Base-by-base conservation (phyloP, 202 grass and related monocot species). In the Tripidium arundinaceum region DNA sequence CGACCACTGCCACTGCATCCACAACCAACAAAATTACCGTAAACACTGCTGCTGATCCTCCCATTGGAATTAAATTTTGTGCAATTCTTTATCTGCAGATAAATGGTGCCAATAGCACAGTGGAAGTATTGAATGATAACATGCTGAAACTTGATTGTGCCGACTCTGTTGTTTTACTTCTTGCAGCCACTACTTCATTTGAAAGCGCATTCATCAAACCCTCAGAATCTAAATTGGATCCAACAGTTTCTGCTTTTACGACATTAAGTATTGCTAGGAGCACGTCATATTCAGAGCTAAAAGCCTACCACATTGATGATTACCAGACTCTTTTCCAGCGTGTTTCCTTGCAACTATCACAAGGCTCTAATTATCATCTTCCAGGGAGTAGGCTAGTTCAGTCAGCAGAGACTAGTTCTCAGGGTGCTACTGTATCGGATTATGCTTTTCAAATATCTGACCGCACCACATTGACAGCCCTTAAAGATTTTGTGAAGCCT, bases 271-370 rank as follows among this genome's bases (percentile, higher is more conserved):
- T 66, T 25, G 85, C 86, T 31, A 98, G 81, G 81, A 88, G 69
- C 61, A 85, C 86, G 78, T 82, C 90, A 72, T 98, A 88, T 79
- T 86, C 90, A 79, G 89, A 98, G 84, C 74, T 94, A 70, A 85
- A 80, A 78, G 70, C 87, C 36, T 88, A 89, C 86, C 95, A 98
- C 82, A 65, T 80, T 63, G 84, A 93, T 78, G 92, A 98, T 89
- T 98, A 98, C 80, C 92, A 98, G 76, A 91, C 50, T 81, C 92
- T 98, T 83, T 98, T 94, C 77, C 82, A 92, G 19, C 92, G 92
- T 18, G 90, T 98, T 74, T 86, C 83, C 63, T 89, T 98, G 79
- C 75, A 98, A 76, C 74, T 98, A 79, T 94, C 92, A 89, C 83
- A 74, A 58, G 79, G 25, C 31, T 67, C 81, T 59, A 83, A 59